A percentile compares a stretch with the other conserved stretches of the same genome.
Evolutionary conservation across 805 yeast genomes (phyloP).

Genomic region (Teunomyces gatunensis): DNA sequence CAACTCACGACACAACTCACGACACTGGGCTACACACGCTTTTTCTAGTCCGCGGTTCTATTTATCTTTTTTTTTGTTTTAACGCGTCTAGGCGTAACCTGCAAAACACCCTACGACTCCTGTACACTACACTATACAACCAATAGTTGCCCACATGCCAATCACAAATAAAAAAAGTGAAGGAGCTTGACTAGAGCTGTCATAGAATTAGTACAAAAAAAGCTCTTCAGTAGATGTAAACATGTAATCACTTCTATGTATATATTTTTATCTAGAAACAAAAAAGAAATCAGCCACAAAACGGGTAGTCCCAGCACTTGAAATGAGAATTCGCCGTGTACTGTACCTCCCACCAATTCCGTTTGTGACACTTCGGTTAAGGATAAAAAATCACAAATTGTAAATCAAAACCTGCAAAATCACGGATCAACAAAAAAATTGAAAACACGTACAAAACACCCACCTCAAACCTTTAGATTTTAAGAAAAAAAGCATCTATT

Average conservation of each 20-base stretch:
- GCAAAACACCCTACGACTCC: background rate
- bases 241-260: no score
- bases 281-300: background rate
- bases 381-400: background rate
- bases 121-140: background rate
- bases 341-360: background rate
- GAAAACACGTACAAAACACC: constrained; percentile 4
- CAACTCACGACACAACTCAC: no score
- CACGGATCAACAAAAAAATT: constrained; percentile 3
- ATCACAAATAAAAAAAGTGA: no score
- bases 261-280: no score
- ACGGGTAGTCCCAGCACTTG: background rate
- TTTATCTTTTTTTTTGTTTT: background rate
- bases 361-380: constrained; percentile 5
- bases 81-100: background rate
- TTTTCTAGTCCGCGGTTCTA: background rate
- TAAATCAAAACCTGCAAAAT: constrained; percentile 3
- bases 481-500: background rate
- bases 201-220: no score
- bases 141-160: background rate
- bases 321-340: background rate
- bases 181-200: no score
- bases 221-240: no score
- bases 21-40: background rate
- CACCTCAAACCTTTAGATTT: background rate